A percentile compares a stretch with the other conserved stretches of the same genome.
Conservation (phyloP, 345 rosid species). For the Populus nigra region DNA sequence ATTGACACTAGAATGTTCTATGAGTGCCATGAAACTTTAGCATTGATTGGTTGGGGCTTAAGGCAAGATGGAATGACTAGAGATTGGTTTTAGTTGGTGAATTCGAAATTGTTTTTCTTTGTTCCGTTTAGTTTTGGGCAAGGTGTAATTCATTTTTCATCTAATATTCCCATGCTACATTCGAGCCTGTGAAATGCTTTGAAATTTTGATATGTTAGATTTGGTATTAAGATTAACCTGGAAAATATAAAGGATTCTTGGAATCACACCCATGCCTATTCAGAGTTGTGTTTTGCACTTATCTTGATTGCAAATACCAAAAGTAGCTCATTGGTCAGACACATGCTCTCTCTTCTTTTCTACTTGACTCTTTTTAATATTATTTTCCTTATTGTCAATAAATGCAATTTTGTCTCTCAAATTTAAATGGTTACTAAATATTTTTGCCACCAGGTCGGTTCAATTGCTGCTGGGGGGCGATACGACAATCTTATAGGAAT, state of each 20-base stretch:
- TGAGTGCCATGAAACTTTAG: no score
- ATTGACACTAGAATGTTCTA: no score
- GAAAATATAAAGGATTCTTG: background rate
- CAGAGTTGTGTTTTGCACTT: background rate
- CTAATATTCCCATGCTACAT: no score
- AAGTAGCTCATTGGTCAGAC: background rate
- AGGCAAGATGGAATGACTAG: no score
- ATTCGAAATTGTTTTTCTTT: background rate
- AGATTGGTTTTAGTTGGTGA: background rate
- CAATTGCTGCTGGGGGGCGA: conserved; percentile 92
- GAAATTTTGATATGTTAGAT: background rate
- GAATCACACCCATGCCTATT: background rate
- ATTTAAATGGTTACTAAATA: conserved; percentile 1
- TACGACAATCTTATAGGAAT: conserved; percentile 89
- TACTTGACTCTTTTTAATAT: background rate
- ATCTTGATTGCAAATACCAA: background rate
- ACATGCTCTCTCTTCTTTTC: background rate
- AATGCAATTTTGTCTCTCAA: background rate
- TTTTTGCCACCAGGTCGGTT: conserved; percentile 67
- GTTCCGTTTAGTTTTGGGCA: background rate
- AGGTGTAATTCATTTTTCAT: background rate
- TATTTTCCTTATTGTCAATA: background rate
- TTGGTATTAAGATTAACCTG: no score
- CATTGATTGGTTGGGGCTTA: no score
- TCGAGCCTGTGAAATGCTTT: background rate